Base-by-base conservation (phyloP, 2,329 filamentous ascomycete genomes). In the Hysterium pulicare region DNA sequence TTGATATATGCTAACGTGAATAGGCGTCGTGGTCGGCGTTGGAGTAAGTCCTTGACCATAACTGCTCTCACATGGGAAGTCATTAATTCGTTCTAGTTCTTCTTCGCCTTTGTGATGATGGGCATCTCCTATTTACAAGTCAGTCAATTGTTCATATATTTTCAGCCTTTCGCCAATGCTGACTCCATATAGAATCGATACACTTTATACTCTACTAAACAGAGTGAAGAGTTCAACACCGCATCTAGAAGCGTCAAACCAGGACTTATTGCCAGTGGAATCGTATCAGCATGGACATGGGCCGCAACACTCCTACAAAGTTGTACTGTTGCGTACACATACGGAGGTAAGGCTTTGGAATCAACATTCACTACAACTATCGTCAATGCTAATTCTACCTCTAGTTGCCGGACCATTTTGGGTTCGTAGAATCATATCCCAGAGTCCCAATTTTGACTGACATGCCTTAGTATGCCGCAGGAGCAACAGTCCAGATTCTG, bases 231-330 rank as follows among this genome's bases (percentile, higher is more conserved):
- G 47, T 75, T 74, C 64, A 72, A 71, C 53, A 74, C 71, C 2
- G 72, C 72, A 0, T 71, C 67, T 4, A 58, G 68, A 30, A 64
- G 58, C 30, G 65, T 72, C 31, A 71, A 70, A 40, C 68, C 72
- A 1, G 71, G 72, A 5, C 64, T 75, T 4, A 72, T 74, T 37
- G 69, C 70, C 3, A 68, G 67, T 5, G 71, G 70, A 3, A 71
- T 75, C 40, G 72, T 75, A 10, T 71, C 67, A 4, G 71, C 72
- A 2, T 76, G 73, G 73, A 75, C 72, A 4, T 75, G 71, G 71
- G 67, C 68, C 15, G 69, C 73, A 5, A 75, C 73, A 9, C 40
- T 65, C 8, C 46, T 61, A 7, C 53, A 60, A 33, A 55, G 51
- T 10, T 51, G 48, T 6, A 60, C 54, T 9, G 57, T 64, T 33